phyloP scores from a whole-genome alignment of 495 filamentous ascomycete genomes.

The Aspergillus incahuasiensis region DNA sequence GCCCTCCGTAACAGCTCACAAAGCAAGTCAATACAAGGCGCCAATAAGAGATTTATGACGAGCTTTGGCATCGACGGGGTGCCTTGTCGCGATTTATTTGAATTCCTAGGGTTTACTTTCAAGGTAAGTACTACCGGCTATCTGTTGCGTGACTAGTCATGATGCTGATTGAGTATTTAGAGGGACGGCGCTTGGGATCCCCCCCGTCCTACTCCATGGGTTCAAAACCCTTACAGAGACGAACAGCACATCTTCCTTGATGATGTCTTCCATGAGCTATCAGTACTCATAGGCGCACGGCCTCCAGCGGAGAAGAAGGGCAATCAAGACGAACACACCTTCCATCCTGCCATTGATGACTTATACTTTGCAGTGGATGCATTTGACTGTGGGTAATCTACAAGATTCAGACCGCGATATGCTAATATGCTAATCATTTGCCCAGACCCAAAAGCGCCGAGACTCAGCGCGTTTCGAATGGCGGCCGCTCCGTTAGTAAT shows the following conservation, averaged over 20 bases:
- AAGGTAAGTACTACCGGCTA: conserved; percentile 26
- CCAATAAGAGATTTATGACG: conserved; percentile 68
- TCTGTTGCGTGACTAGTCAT: background rate
- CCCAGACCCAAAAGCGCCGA: conserved; percentile 29
- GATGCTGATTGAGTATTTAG: conserved; percentile 21
- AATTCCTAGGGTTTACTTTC: conserved; percentile 56
- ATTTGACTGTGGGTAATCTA: conserved; percentile 38
- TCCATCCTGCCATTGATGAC: conserved; percentile 30
- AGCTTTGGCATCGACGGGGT: conserved; percentile 56
- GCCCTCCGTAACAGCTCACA: conserved; percentile 43
- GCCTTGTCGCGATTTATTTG: conserved; percentile 58
- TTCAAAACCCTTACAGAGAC: conserved; percentile 42
- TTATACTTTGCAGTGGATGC: conserved; percentile 46
- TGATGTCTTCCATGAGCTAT: conserved; percentile 50
- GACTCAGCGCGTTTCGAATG: conserved; percentile 33
- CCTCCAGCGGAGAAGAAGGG: conserved; percentile 43
- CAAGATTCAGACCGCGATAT: background rate
- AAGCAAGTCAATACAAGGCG: conserved; percentile 54
- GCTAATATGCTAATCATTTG: conserved; percentile 7
- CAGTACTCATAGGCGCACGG: conserved; percentile 39
- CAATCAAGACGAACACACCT: conserved; percentile 26
- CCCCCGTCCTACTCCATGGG: conserved; percentile 35
- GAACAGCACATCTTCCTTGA: conserved; percentile 47
- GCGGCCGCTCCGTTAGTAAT: conserved; percentile 32
- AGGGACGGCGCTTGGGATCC: conserved; percentile 42